Evolutionary conservation across 805 yeast species (phyloP).

Genomic region (Starmerella bombicola): DNA sequence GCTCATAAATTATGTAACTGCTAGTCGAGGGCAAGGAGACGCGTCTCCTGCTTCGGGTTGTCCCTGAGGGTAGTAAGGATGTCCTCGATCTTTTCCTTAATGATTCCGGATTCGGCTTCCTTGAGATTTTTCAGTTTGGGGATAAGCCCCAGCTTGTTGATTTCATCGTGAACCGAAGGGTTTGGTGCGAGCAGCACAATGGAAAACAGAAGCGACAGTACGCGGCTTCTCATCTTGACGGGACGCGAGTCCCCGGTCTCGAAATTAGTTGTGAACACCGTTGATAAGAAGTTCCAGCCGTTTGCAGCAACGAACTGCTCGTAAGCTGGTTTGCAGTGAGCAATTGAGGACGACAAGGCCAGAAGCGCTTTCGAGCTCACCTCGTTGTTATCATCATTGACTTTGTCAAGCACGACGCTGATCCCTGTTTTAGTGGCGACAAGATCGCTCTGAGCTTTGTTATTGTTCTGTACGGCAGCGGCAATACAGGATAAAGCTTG

Average conservation of each 20-base stretch:
- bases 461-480: slow-evolving; percentile 87
- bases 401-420: slow-evolving; percentile 24
- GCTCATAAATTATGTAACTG: not conserved
- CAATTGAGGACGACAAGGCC: slow-evolving; percentile 60
- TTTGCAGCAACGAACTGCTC: slow-evolving; percentile 39
- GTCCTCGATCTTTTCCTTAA: slow-evolving; percentile 14
- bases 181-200: slow-evolving; percentile 13
- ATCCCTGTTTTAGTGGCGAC: slow-evolving; percentile 25
- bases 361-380: slow-evolving; percentile 56
- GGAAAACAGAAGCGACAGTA: slow-evolving; percentile 17
- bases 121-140: slow-evolving; percentile 2
- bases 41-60: slow-evolving; percentile 7
- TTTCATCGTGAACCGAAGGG: slow-evolving; percentile 8
- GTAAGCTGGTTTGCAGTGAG: slow-evolving; percentile 53
- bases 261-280: slow-evolving; percentile 16
- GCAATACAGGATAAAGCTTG: slow-evolving; percentile 67
- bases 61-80: slow-evolving; percentile 9
- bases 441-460: slow-evolving; percentile 57
- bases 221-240: slow-evolving; percentile 13
- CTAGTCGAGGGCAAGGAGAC: slow-evolving; percentile 2
- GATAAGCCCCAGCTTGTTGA: slow-evolving; percentile 7
- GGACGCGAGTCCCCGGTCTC: slow-evolving; percentile 4
- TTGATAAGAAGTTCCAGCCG: slow-evolving; percentile 51
- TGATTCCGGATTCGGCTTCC: slow-evolving; percentile 2
- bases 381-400: slow-evolving; percentile 22